Evolutionary conservation across 805 yeast genomes (phyloP), one percentile per base, ranked within the genome.

Genomic region (Sungouiella thailandica): DNA sequence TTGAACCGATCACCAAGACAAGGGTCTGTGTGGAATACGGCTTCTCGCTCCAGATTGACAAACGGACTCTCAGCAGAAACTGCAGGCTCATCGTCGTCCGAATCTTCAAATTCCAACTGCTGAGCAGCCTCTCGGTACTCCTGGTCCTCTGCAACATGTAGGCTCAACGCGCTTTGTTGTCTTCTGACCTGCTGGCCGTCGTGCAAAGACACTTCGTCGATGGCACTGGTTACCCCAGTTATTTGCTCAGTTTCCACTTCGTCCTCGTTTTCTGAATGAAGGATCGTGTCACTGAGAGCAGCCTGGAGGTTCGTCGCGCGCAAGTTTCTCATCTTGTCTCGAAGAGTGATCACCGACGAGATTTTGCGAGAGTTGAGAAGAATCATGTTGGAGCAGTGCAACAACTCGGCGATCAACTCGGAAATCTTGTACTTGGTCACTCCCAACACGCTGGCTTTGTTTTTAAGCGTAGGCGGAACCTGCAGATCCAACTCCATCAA

Each of bases 331-430:
- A 80, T 76, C 9, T 60, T 56, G 50, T 88, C 95, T 31, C 96
- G 72, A 36, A 80, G 77, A 24, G 60, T 58, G 16, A 87, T 78
- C 28, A 86, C 71, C 19, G 68, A 68, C 56, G 85, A 80, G 35
- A 89, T 87, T 33, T 70, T 71, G 25, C 73, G 76, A 29, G 89
- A 87, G 55, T 90, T 93, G 45, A 93, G 71, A 13, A 88, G 68
- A 0, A 83, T 86, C 97, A 93, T 93, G 60, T 93, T 93, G n/a
- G 96, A 87, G 54, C 99, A 93, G 59, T 93, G 98, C 36, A 93
- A 69, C 25, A 93, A 68, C 52, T 93, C 99, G 0, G 98, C 98
- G 31, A 93, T 77, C 33, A 93, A 65, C 60, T 93, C 99, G 40
- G 95, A 80, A 16, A 93, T 75, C 52, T 88, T 85, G 61, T 93